Evolutionary conservation across 805 yeast species (phyloP).

Genomic region (Lachancea kluyveri): DNA sequence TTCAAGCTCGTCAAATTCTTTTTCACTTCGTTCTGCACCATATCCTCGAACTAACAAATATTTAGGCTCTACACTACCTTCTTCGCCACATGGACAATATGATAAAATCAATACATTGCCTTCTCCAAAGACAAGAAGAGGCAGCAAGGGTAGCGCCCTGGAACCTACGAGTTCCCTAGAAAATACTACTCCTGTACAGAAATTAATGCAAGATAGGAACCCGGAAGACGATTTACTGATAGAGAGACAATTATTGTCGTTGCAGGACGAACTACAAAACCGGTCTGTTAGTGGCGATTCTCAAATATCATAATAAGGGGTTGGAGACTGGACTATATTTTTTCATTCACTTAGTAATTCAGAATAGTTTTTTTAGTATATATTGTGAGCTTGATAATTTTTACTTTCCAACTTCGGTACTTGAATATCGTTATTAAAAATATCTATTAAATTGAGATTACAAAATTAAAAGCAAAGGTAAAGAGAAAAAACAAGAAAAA

Average conservation of each 20-base stretch:
- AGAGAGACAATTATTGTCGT: slow-evolving; percentile 6
- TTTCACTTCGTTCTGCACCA: slow-evolving; percentile 5
- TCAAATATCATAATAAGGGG: too few relatives aligned
- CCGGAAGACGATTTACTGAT: slow-evolving; percentile 7
- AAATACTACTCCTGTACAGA: slow-evolving; percentile 3
- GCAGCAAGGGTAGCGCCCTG: too few relatives aligned
- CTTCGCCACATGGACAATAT: slow-evolving; percentile 4
- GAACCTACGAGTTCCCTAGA: slow-evolving; percentile 2
- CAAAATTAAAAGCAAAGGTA: too few relatives aligned
- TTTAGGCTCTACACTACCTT: not conserved
- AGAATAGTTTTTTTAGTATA: too few relatives aligned
- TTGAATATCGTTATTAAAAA: too few relatives aligned
- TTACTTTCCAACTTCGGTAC: too few relatives aligned
- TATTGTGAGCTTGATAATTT: too few relatives aligned
- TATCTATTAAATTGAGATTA: too few relatives aligned
- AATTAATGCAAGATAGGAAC: slow-evolving; percentile 8
- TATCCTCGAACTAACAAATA: slow-evolving; percentile 6
- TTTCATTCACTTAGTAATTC: too few relatives aligned
- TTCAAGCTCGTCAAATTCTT: slow-evolving; percentile 6
- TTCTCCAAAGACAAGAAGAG: slow-evolving; percentile 1
- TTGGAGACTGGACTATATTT: too few relatives aligned
- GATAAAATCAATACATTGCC: slow-evolving; percentile 1
- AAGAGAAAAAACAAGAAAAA: too few relatives aligned
- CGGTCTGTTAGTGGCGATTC: slow-evolving; percentile 4
- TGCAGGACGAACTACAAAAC: slow-evolving; percentile 8